phyloP scores from a whole-genome alignment of 306 rosid genomes.

The Sindora glabra region DNA sequence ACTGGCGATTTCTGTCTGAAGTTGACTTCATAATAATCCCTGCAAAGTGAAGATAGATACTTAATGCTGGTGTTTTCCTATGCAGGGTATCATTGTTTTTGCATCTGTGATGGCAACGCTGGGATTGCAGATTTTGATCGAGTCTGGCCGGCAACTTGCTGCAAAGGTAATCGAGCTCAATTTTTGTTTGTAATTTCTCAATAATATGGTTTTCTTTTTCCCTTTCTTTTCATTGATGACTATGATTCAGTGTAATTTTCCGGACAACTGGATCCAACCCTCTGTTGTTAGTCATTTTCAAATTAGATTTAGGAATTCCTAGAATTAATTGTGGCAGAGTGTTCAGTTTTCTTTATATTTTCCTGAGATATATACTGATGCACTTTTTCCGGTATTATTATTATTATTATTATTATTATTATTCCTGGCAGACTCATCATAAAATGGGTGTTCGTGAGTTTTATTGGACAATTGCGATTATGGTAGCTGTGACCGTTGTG shows the following conservation, averaged over 20 bases:
- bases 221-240: background rate
- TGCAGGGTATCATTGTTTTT: conserved; percentile 65
- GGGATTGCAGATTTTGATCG: conserved; percentile 40
- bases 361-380: background rate
- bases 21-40: background rate
- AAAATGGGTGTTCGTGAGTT: conserved; percentile 22
- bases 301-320: background rate
- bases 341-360: background rate
- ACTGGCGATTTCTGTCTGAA: background rate
- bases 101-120: conserved; percentile 55
- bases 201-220: too few relatives aligned
- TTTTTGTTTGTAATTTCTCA: background rate
- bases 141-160: conserved; percentile 22
- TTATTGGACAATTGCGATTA: conserved; percentile 64
- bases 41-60: background rate
- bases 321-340: background rate
- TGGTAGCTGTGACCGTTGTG: conserved; percentile 62
- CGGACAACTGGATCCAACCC: too few relatives aligned
- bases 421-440: conserved; percentile 25
- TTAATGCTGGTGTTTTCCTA: conserved; percentile 3
- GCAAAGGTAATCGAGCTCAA: conserved; percentile 21
- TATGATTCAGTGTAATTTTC: background rate
- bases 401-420: background rate
- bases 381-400: background rate
- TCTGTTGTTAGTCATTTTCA: background rate